These are phyloP conservation scores for Pseudozyma pruni DNA, from an alignment of 1,284 basidiomycete species.

Conservation along the genomic window DNA sequence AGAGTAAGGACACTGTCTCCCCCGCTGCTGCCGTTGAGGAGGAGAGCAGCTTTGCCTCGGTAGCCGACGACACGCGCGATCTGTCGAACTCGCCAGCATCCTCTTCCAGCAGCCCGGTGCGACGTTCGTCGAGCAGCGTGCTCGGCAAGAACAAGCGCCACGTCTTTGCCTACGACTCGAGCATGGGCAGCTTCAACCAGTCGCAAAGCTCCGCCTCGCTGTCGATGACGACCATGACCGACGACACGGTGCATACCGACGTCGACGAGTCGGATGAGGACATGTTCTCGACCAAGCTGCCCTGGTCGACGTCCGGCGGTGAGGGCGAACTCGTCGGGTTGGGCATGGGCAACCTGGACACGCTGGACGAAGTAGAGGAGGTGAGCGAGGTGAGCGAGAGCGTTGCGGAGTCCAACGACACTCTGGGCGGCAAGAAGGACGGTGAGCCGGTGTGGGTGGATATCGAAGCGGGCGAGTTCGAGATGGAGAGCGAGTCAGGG, in stretches of 20 bases:
- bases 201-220: conserved; percentile 51
- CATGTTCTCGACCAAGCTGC: conserved; percentile 31
- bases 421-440: conserved; percentile 10
- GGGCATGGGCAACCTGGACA: conserved; percentile 46
- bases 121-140: conserved; percentile 33
- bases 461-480: conserved; percentile 23
- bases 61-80: conserved; percentile 25
- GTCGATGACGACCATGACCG: conserved; percentile 38
- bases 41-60: conserved; percentile 22
- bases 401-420: conserved; percentile 30
- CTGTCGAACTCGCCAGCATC: conserved; percentile 13
- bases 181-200: conserved; percentile 57
- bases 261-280: conserved; percentile 35
- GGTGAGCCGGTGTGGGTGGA: conserved; percentile 34
- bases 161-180: conserved; percentile 62
- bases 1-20: neutral
- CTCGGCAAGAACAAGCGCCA: conserved; percentile 58
- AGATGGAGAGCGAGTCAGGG: conserved; percentile 42
- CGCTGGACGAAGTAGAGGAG: conserved; percentile 56
- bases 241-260: conserved; percentile 40
- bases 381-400: conserved; percentile 46
- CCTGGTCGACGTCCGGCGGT: neutral
- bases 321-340: conserved; percentile 38
- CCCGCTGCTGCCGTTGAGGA: neutral
- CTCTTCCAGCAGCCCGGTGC: conserved; percentile 18